Evolutionary conservation across 1,284 basidiomycete species (phyloP).

Genomic region (Cutaneotrichosporon cavernicola): DNA sequence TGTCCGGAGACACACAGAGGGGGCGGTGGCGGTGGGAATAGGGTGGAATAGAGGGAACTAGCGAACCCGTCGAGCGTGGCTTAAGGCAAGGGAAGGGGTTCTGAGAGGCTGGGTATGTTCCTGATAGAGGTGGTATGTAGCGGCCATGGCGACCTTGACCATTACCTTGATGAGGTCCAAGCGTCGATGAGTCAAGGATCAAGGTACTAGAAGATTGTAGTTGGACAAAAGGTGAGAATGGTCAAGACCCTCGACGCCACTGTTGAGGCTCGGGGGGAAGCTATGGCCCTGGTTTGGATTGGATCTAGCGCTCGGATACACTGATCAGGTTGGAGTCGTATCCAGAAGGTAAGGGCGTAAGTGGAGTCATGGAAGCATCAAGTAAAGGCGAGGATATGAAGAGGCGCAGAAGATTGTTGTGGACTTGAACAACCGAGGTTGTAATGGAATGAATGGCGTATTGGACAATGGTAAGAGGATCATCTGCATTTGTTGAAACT

Average conservation of each 20-base stretch:
- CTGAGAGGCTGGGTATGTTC: background rate
- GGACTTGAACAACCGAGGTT: background rate
- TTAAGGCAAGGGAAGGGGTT: background rate
- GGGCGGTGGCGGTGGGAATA: background rate
- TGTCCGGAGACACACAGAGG: background rate
- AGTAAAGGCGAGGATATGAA: background rate
- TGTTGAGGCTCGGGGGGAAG: background rate
- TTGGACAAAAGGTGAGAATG: constrained; percentile 1
- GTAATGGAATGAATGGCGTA: background rate
- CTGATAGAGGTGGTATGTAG: background rate
- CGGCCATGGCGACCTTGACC: background rate
- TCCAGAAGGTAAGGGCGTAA: background rate
- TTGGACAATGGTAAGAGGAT: background rate
- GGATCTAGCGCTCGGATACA: background rate
- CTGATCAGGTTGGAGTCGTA: background rate
- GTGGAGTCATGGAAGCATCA: background rate
- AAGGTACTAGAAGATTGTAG: background rate
- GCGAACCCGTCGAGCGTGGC: background rate
- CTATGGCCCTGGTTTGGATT: background rate
- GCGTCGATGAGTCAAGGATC: background rate
- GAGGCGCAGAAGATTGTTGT: background rate
- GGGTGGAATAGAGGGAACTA: background rate
- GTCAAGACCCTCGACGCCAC: background rate
- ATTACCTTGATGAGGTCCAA: background rate
- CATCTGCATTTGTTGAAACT: no score